These are phyloP conservation scores for Capsicum chinense DNA, from an alignment of 257 asterid genomes.

Conservation along the genomic window DNA sequence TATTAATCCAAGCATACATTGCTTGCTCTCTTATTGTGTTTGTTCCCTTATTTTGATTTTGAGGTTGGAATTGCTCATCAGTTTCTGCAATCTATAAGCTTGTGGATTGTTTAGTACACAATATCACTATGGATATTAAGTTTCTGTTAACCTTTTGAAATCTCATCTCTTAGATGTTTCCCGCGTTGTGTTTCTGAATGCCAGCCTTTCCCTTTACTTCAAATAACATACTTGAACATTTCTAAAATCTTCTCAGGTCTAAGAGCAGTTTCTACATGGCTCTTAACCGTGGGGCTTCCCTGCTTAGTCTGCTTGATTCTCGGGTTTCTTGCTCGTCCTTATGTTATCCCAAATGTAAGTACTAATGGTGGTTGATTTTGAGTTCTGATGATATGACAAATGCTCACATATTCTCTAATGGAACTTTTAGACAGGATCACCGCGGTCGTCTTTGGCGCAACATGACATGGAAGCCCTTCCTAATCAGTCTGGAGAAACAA, in stretches of 20 bases:
- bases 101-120: slow-evolving; percentile 5
- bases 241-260: slow-evolving; percentile 49
- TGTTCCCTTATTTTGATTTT: slow-evolving; percentile 8
- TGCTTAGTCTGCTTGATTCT: slow-evolving; percentile 62
- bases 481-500: slow-evolving; percentile 81
- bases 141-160: not conserved
- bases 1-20: not conserved
- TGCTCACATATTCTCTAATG: slow-evolving; percentile 42
- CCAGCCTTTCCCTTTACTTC: not conserved
- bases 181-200: not conserved
- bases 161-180: not conserved
- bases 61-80: not conserved
- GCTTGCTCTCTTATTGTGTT: not conserved
- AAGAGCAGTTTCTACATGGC: slow-evolving; percentile 59
- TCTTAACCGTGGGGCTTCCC: slow-evolving; percentile 59
- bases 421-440: slow-evolving; percentile 81
- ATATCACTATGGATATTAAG: not conserved
- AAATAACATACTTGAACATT: not conserved
- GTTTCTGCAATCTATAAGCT: slow-evolving; percentile 14
- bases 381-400: not conserved
- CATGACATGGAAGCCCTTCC: slow-evolving; percentile 83
- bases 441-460: slow-evolving; percentile 45
- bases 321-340: slow-evolving; percentile 79
- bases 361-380: not conserved
- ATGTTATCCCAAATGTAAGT: slow-evolving; percentile 67